Evolutionary conservation across 2,329 filamentous ascomycete genomes (phyloP), one percentile per base, ranked within the genome.

Genomic region (Sporothrix humicola): DNA sequence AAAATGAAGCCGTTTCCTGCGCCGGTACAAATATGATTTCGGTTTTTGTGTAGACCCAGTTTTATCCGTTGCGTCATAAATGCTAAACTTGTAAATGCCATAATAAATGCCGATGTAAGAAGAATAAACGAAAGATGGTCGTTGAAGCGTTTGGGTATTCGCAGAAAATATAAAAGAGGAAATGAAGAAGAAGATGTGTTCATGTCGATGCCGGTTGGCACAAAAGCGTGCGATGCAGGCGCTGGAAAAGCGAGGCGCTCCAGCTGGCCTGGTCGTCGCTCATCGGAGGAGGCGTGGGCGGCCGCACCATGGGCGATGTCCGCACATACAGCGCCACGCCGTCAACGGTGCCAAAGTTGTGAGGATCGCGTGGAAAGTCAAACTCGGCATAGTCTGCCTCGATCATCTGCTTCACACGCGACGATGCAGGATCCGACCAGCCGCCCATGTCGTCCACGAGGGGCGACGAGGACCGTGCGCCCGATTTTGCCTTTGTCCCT

Each of bases 321-420:
- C 76, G 76, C 42, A 77, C 71, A 44, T 76, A 77, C 1, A 77
- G 46, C 23, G 70, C 75, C 7, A 75, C 54, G 48, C 75, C 75
- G 23, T 73, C 72, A 20, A 52, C 46, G 9, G 74, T 72, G 20
- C 75, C 75, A 71, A 77, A 77, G 20, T 75, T 73, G 4, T 17
- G 46, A 23, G 46, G 26, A 23, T 76, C 73, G n/a, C 54, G 8
- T 8, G 75, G 76, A 37, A 75, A 77, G 5, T 66, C 48, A 37
- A 73, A 65, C 61, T 73, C 75, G 15, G 72, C 61, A 56, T 77
- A 77, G 37, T 37, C 37, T 4, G 69, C 61, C 37, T 59, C 63
- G 23, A 75, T 37, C 75, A 77, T 75, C 26, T 73, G 70, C n/a
- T 44, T 17, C 8, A 77, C 76, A 31, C 76, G 76, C 31, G 73